These are phyloP conservation scores for Phytophthora nicotianae DNA, from an alignment of 352 stramenopile genomes.

Conservation along the genomic window DNA sequence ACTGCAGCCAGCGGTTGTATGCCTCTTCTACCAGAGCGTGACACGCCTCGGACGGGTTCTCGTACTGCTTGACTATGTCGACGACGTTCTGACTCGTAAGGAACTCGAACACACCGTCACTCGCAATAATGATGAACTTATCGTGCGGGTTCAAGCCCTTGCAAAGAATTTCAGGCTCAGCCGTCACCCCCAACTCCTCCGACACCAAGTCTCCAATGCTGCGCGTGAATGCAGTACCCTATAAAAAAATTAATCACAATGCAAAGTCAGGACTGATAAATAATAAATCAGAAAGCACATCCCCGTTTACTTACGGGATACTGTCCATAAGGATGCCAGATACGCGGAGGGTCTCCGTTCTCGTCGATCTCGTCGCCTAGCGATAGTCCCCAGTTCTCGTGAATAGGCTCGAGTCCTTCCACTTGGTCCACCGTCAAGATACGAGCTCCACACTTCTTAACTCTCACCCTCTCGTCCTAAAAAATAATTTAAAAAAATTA, in stretches of 20 bases:
- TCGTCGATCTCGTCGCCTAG: conserved; percentile 93
- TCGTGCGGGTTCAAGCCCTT: conserved; percentile 90
- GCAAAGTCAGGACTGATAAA: conserved; percentile 17
- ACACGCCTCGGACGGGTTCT: conserved; percentile 90
- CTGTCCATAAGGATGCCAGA: conserved; percentile 91
- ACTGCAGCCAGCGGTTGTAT: conserved; percentile 94
- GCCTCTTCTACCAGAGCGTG: conserved; percentile 90
- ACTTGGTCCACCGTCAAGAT: conserved; percentile 97
- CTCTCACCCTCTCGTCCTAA: conserved; percentile 92
- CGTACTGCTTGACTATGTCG: conserved; percentile 88
- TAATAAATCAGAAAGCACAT: conserved; percentile 16
- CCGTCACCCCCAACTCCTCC: conserved; percentile 91
- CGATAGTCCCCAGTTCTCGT: conserved; percentile 91
- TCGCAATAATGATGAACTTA: conserved; percentile 93
- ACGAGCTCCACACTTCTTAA: conserved; percentile 93
- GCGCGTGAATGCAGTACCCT: conserved; percentile 98
- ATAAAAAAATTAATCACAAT: conserved; percentile 17
- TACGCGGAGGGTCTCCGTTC: conserved; percentile 90
- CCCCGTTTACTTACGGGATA: conserved; percentile 59
- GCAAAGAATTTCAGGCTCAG: conserved; percentile 93
- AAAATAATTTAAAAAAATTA: conserved; percentile 3
- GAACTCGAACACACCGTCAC: conserved; percentile 96
- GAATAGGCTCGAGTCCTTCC: conserved; percentile 91
- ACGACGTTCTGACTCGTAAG: conserved; percentile 94
- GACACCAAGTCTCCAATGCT: conserved; percentile 96